Evolutionary conservation across 768 basidiomycete genomes (phyloP), one percentile per base, ranked within the genome.

Genomic region (Russula emetica): DNA sequence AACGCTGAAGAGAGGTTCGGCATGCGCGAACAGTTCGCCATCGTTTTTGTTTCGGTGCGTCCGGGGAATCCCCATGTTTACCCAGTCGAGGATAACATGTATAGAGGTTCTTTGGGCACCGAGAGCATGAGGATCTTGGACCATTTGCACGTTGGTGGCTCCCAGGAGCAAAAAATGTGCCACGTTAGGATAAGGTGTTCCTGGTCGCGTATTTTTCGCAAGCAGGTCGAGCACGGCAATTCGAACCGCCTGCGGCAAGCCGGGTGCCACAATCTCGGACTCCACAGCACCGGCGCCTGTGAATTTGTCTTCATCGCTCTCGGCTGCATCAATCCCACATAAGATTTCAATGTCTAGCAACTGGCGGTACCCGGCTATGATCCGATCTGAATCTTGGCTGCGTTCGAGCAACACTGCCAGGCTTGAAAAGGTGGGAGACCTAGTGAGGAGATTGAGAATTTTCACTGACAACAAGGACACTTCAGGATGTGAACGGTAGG

Each of bases 111-210:
- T 78, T 28, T 80, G 82, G 3, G 85, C 83, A 40, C 86, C 85
- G 2, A 90, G 79, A 6, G 90, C 90, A 69, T 85, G 84, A 2
- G 90, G 90, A 71, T 92, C 90, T 69, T 90, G 85, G 34, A 92
- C 86, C 61, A 83, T 82, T 61, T 86, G 78, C 32, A 86, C 83
- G 9, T 77, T 76, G n/a, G 78, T 78, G 2, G 79, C 73, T 3
- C 80, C 89, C 69, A 95, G 91, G 24, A 97, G 80, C 13, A 98
- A 76, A 76, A 92, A 90, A 74, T 97, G 94, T 0, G 90, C 89
- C 22, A 96, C 71, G 69, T 94, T 97, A 7, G 94, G 94, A 68
- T 85, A 91, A 0, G 83, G 74, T 10, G 81, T 75, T 50, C 78
- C 80, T 0, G 76, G 72, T n/a, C 81, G 77, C 0, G 94, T 94